A percentile compares a stretch with the other conserved stretches of the same genome.
phyloP scores from a whole-genome alignment of 164 flowering plant species.

The Stephania yunnanensis region DNA sequence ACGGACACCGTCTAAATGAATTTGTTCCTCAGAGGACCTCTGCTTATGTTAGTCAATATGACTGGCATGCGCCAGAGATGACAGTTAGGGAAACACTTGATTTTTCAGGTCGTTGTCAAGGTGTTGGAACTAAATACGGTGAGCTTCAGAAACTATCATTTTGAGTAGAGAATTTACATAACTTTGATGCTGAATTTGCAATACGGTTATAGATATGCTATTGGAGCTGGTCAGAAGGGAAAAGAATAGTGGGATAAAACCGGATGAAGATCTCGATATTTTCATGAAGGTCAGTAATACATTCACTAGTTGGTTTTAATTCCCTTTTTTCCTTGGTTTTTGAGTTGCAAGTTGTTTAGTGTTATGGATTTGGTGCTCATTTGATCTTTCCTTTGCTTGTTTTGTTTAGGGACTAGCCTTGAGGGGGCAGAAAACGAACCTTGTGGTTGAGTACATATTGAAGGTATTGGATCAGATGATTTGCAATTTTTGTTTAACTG shows the following conservation, averaged over 20 bases:
- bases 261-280: slow-evolving; percentile 97
- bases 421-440: slow-evolving; percentile 65
- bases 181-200: slow-evolving; percentile 1
- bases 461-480: slow-evolving; percentile 51
- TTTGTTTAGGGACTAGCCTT: slow-evolving; percentile 64
- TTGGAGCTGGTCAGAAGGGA: slow-evolving; percentile 93
- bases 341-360: neutral
- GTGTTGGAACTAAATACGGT: slow-evolving; percentile 88
- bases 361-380: neutral
- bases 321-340: neutral
- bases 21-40: slow-evolving; percentile 84
- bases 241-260: slow-evolving; percentile 72
- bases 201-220: slow-evolving; percentile 65
- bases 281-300: slow-evolving; percentile 76
- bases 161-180: neutral
- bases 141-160: slow-evolving; percentile 15
- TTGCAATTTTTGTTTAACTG: neutral
- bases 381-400: neutral
- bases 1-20: slow-evolving; percentile 67
- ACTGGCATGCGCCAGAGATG: slow-evolving; percentile 89
- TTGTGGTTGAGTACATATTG: slow-evolving; percentile 74
- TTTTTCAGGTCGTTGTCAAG: slow-evolving; percentile 86
- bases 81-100: slow-evolving; percentile 91
- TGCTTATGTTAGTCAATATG: slow-evolving; percentile 90
- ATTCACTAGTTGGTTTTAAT: neutral